These are phyloP conservation scores for Sugiyamaella neomexicana DNA, from an alignment of 1,139 yeast species.

Conservation along the genomic window DNA sequence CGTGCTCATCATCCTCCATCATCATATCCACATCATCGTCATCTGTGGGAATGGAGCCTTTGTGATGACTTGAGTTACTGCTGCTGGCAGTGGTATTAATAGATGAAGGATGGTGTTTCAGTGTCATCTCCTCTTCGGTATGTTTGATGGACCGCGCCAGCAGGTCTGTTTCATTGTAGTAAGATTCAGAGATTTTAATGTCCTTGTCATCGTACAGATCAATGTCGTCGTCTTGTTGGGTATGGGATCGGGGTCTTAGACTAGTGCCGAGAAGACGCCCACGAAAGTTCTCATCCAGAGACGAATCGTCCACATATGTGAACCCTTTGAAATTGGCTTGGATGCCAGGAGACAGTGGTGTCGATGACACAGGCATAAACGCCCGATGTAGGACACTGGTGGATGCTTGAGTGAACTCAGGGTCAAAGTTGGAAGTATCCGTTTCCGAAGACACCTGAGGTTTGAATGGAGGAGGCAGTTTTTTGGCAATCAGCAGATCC, in stretches of 20 bases:
- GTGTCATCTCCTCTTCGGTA: constrained; percentile 35
- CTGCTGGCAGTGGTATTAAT: background rate
- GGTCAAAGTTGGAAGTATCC: constrained; percentile 95
- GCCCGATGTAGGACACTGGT: constrained; percentile 76
- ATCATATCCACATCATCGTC: constrained; percentile 56
- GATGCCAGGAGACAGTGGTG: constrained; percentile 90
- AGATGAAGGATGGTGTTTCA: background rate
- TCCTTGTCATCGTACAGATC: constrained; percentile 43
- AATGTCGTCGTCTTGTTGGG: constrained; percentile 38
- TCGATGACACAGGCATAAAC: constrained; percentile 56
- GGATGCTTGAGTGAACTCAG: constrained; percentile 91
- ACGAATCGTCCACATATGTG: constrained; percentile 93
- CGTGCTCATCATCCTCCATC: constrained; percentile 59
- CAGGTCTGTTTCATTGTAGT: constrained; percentile 31
- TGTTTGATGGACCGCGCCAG: constrained; percentile 26
- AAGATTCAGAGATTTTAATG: constrained; percentile 37
- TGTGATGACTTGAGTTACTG: constrained; percentile 25
- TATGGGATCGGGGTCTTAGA: constrained; percentile 30
- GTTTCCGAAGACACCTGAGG: constrained; percentile 89
- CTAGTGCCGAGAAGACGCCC: constrained; percentile 29
- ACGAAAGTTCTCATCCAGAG: constrained; percentile 79
- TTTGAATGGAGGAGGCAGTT: constrained; percentile 95
- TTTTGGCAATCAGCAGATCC: constrained; percentile 72
- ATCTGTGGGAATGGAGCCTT: constrained; percentile 44
- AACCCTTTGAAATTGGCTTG: constrained; percentile 96